These are phyloP conservation scores for Scytalidium sp. DNA, from an alignment of 2,329 filamentous ascomycete species.

Conservation along the genomic window DNA sequence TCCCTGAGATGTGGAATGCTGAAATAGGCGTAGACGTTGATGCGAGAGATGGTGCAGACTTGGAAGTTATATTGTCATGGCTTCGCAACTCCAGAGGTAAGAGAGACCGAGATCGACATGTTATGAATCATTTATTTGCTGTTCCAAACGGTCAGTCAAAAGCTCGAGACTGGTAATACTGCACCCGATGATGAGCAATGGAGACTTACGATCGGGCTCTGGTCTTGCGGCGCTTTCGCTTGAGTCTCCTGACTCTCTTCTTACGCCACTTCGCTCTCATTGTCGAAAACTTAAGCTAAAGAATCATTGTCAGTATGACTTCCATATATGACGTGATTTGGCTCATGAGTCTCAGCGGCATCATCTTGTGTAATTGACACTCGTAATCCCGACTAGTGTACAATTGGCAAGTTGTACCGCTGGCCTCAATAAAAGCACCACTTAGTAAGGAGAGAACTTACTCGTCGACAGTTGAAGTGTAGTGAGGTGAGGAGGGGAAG, in stretches of 20 bases:
- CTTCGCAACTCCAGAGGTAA: slow-evolving; percentile 23
- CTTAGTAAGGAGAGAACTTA: not conserved
- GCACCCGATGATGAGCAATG: not conserved
- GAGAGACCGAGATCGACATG: slow-evolving; percentile 38
- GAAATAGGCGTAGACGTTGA: slow-evolving; percentile 31
- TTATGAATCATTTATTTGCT: slow-evolving; percentile 42
- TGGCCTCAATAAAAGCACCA: not conserved
- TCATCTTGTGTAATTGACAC: not conserved
- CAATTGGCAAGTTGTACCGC: not conserved
- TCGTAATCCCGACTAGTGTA: not conserved
- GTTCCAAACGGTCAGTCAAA: slow-evolving; percentile 16
- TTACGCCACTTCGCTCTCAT: slow-evolving; percentile 99
- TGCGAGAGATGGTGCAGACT: slow-evolving; percentile 30
- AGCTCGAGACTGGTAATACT: no score
- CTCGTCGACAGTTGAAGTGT: not conserved
- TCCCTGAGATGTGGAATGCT: slow-evolving; percentile 25
- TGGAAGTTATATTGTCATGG: slow-evolving; percentile 33
- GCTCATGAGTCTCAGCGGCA: no score
- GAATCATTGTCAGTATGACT: not conserved
- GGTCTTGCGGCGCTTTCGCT: slow-evolving; percentile 99
- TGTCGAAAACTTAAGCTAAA: slow-evolving; percentile 25
- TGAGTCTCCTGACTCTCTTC: slow-evolving; percentile 98
- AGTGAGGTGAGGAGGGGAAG: not conserved
- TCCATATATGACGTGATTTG: no score
- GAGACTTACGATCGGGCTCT: slow-evolving; percentile 85